These are phyloP conservation scores for Neckera pumila DNA, from an alignment of 225 moss, liverwort and hornwort species.

Conservation along the genomic window DNA sequence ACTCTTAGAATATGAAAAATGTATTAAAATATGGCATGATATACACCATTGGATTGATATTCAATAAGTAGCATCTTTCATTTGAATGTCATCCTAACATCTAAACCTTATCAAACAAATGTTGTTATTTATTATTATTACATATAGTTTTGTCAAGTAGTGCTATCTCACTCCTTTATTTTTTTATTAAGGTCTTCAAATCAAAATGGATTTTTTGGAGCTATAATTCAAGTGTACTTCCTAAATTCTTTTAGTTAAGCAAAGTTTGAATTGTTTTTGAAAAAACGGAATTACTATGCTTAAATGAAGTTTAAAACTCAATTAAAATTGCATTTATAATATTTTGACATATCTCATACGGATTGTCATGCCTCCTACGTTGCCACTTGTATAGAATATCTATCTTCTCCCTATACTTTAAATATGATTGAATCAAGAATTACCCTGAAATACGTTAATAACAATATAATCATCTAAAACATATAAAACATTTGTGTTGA, in stretches of 20 bases:
- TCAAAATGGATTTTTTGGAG: accelerated
- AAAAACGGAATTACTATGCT: not conserved
- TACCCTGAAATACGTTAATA: not conserved
- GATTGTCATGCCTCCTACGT: too few species aligned
- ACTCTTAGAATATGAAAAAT: not conserved
- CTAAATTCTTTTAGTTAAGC: too few species aligned
- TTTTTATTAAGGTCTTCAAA: not conserved
- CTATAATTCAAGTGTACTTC: not conserved
- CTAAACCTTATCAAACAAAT: not conserved
- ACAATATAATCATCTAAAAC: not conserved
- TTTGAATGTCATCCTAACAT: not conserved
- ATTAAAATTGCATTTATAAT: too few species aligned
- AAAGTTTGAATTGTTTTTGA: not conserved
- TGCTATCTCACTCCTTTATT: not conserved
- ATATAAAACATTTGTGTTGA: not conserved
- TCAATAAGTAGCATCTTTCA: not conserved
- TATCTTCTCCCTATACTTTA: too few species aligned
- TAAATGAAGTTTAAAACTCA: not conserved
- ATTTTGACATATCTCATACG: too few species aligned
- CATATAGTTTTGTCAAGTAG: not conserved
- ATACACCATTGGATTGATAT: not conserved
- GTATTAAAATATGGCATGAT: not conserved
- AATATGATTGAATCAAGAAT: not conserved
- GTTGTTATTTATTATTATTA: not conserved
- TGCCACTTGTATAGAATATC: too few species aligned